Conservation (phyloP, 2,329 filamentous ascomycete species). For the Fusarium compactum region DNA sequence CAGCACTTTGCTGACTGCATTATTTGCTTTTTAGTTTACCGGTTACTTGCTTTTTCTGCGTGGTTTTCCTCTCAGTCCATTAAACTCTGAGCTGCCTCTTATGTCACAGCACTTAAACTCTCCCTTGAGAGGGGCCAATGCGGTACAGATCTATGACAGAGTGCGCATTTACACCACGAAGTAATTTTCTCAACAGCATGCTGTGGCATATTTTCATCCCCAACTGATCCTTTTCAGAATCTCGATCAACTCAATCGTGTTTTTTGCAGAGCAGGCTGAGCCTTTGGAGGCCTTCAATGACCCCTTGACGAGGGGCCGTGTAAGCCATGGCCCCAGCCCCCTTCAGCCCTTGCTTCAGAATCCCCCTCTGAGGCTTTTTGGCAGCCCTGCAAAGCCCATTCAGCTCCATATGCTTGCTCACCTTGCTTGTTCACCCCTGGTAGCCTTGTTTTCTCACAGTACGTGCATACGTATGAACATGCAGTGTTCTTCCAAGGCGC, state of each 20-base stretch:
- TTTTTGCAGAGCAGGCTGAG: background rate
- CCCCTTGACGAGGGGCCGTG: background rate
- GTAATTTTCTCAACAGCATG: conserved; percentile 30
- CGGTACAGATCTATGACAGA: conserved; percentile 22
- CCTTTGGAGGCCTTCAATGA: background rate
- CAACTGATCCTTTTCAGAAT: conserved; percentile 8
- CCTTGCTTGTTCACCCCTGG: background rate
- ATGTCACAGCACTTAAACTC: conserved; percentile 20
- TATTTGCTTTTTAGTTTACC: background rate
- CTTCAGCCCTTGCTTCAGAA: conserved; percentile 19
- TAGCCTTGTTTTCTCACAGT: background rate
- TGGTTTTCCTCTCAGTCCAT: conserved; percentile 1
- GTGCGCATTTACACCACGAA: background rate
- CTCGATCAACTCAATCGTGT: conserved; percentile 13
- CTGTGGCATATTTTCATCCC: conserved; percentile 5
- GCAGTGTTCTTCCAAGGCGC: conserved; percentile 4
- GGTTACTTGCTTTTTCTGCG: background rate
- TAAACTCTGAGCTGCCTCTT: conserved; percentile 2
- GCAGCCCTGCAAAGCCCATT: conserved; percentile 8
- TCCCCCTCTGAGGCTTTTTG: conserved; percentile 19
- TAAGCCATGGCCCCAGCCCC: conserved; percentile 15
- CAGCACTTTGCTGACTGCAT: conserved; percentile 1
- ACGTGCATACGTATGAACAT: conserved; percentile 7
- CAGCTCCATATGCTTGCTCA: conserved; percentile 3
- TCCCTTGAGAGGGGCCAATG: background rate